Percentiles rank a stretch among this genome's conserved stretches.
These are phyloP conservation scores for Geotrichum aggregatum DNA, from an alignment of 1,139 yeast species.

Conservation along the genomic window DNA sequence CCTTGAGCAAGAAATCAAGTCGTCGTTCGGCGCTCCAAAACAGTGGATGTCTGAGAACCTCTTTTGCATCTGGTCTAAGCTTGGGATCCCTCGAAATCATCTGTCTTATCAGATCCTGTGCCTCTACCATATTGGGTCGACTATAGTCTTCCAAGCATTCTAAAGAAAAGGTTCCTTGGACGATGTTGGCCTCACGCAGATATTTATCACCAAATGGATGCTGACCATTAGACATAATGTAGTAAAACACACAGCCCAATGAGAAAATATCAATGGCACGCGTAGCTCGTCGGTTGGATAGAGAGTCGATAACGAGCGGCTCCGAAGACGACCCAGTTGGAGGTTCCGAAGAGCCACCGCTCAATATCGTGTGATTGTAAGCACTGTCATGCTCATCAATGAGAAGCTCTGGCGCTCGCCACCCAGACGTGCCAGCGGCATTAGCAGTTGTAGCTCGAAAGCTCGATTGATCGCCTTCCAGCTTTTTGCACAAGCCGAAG, in stretches of 20 bases:
- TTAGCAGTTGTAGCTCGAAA: conserved; percentile 88
- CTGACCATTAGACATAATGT: conserved; percentile 74
- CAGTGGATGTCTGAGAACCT: conserved; percentile 74
- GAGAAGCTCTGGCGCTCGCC: conserved; percentile 94
- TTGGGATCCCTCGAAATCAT: conserved; percentile 72
- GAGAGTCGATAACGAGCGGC: conserved; percentile 39
- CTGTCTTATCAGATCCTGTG: conserved; percentile 61
- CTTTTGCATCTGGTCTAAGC: conserved; percentile 65
- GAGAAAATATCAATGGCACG: conserved; percentile 92
- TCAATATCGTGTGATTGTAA: conserved; percentile 5
- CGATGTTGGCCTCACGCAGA: conserved; percentile 81
- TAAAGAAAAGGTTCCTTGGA: conserved; percentile 63
- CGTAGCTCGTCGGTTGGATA: conserved; percentile 61
- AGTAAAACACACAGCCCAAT: conserved; percentile 88
- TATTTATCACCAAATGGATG: conserved; percentile 95
- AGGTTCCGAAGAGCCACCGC: conserved; percentile 17
- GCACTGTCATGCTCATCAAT: conserved; percentile 25
- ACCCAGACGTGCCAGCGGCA: conserved; percentile 96
- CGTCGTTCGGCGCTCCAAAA: conserved; percentile 77
- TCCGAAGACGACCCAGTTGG: conserved; percentile 27
- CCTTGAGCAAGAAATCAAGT: conserved; percentile 75
- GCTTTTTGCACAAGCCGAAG: conserved; percentile 88
- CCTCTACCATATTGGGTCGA: conserved; percentile 54
- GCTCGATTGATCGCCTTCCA: conserved; percentile 89
- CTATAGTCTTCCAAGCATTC: conserved; percentile 42